Evolutionary conservation across 768 basidiomycete species (phyloP).

Genomic region (Leccinum disarticulatum): DNA sequence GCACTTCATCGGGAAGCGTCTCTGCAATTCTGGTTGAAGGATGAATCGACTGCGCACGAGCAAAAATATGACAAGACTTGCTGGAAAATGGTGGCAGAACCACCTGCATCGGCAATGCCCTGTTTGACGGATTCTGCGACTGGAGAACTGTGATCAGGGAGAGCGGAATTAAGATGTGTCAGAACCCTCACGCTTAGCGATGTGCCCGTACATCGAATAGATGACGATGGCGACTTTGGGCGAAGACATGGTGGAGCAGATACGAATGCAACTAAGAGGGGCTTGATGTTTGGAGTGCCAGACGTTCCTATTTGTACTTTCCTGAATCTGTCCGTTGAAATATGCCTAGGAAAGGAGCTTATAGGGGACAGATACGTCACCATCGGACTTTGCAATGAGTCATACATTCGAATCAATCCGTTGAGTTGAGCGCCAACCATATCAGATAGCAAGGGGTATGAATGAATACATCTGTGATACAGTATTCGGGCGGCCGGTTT

Average conservation of each 20-base stretch:
- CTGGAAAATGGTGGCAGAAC: constrained; percentile 55
- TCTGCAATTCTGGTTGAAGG: constrained; percentile 60
- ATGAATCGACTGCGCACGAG: background rate
- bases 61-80: constrained; percentile 28
- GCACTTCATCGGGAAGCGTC: constrained; percentile 69
- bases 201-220: constrained; percentile 75
- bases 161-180: background rate
- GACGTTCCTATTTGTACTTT: constrained; percentile 16
- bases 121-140: constrained; percentile 57
- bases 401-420: background rate
- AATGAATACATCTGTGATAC: background rate
- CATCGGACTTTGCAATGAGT: background rate
- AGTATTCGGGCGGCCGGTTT: constrained; percentile 2
- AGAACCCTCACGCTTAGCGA: constrained; percentile 54
- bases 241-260: constrained; percentile 37
- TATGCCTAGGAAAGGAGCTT: background rate
- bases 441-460: background rate
- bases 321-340: background rate
- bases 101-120: constrained; percentile 50
- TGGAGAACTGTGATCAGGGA: constrained; percentile 26
- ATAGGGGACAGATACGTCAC: constrained; percentile 13
- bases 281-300: background rate
- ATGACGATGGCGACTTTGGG: constrained; percentile 70
- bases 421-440: background rate
- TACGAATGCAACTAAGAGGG: background rate